phyloP scores from a whole-genome alignment of 495 filamentous ascomycete species.

The Bacidia rubella region DNA sequence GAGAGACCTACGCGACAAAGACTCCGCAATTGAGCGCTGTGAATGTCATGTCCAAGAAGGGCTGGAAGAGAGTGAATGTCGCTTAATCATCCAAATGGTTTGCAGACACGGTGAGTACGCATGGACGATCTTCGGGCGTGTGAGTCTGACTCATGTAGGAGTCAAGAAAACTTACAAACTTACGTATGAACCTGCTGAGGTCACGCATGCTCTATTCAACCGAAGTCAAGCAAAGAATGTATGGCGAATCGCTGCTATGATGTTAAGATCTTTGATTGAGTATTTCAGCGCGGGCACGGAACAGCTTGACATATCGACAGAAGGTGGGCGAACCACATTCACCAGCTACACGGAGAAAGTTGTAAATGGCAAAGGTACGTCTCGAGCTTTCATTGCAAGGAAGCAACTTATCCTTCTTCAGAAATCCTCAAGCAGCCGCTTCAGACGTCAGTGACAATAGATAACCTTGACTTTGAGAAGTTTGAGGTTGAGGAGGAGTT shows the following conservation, averaged over 20 bases:
- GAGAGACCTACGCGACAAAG: constrained; percentile 49
- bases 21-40: constrained; percentile 72
- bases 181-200: constrained; percentile 69
- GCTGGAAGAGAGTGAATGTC: constrained; percentile 55
- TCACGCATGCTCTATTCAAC: constrained; percentile 83
- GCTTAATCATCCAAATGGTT: constrained; percentile 66
- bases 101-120: constrained; percentile 59
- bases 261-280: constrained; percentile 72
- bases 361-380: constrained; percentile 59
- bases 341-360: constrained; percentile 94
- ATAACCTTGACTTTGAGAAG: constrained; percentile 73
- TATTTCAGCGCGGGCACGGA: constrained; percentile 88
- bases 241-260: constrained; percentile 65
- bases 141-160: constrained; percentile 28
- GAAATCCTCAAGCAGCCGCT: constrained; percentile 88
- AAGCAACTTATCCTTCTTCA: constrained; percentile 18
- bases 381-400: not conserved
- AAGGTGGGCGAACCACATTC: constrained; percentile 58
- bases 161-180: constrained; percentile 86
- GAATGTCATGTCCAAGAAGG: constrained; percentile 73
- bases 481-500: constrained; percentile 66
- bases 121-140: not conserved
- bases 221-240: constrained; percentile 50
- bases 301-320: constrained; percentile 74
- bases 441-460: constrained; percentile 79